phyloP scores from a whole-genome alignment of 1,284 basidiomycete species.

The Leccinum solheimii region DNA sequence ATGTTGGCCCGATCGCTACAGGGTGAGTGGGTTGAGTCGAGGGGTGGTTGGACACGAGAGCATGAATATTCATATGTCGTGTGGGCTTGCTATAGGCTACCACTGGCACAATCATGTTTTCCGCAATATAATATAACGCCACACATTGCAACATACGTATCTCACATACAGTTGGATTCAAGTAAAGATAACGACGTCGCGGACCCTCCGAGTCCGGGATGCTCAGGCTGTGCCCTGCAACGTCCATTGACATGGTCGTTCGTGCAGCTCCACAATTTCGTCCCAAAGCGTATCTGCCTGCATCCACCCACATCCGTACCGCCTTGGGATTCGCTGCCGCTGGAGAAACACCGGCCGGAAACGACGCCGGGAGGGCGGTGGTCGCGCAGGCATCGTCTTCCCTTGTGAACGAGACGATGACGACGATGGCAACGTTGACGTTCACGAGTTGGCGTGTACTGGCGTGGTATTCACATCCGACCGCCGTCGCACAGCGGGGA shows the following conservation, averaged over 20 bases:
- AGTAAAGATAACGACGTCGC: no score
- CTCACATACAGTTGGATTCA: no score
- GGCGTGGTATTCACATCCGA: neutral
- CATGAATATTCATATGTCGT: no score
- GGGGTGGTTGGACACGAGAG: no score
- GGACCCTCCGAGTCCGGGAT: neutral
- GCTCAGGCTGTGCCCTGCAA: neutral
- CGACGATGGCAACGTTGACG: neutral
- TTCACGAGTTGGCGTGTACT: conserved; percentile 2
- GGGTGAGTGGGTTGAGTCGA: no score
- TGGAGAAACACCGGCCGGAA: conserved; percentile 34
- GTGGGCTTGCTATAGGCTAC: no score
- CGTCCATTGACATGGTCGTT: neutral
- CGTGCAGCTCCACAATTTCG: neutral
- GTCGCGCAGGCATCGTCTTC: conserved; percentile 9
- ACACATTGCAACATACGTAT: no score
- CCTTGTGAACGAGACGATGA: conserved; percentile 14
- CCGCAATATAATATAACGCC: no score
- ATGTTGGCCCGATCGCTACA: no score
- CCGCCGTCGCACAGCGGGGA: conserved; percentile 1
- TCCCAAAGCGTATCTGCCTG: neutral
- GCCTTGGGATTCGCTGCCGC: conserved; percentile 33
- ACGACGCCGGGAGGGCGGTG: conserved; percentile 6
- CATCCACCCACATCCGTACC: conserved; percentile 27
- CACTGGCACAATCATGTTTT: no score